Percentiles rank a stretch among this genome's conserved stretches.
These are phyloP conservation scores for Monascus purpureus DNA, from an alignment of 495 filamentous ascomycete genomes.

Conservation along the genomic window DNA sequence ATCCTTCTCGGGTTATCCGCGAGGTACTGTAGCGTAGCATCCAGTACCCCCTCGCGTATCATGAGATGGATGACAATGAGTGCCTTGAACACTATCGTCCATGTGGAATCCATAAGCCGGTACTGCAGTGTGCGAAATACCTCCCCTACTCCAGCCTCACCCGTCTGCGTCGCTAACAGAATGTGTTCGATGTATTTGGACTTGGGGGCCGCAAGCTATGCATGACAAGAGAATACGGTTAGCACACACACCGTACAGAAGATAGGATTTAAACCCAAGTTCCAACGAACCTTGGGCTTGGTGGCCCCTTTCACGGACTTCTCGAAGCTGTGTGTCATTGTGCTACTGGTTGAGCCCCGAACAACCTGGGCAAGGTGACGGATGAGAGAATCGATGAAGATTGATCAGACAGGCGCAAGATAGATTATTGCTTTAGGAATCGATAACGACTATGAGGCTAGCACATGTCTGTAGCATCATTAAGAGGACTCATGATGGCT, in stretches of 20 bases:
- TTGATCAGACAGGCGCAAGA: too few relatives aligned
- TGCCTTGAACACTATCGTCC: constrained; percentile 93
- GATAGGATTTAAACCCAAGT: neutral
- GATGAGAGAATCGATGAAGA: neutral
- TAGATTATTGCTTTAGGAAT: too few relatives aligned
- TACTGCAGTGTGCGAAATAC: constrained; percentile 85
- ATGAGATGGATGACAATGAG: constrained; percentile 93
- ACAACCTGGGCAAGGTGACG: constrained; percentile 3
- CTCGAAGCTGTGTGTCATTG: constrained; percentile 73
- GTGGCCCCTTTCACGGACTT: constrained; percentile 90
- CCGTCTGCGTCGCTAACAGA: constrained; percentile 84
- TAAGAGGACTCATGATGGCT: too few relatives aligned
- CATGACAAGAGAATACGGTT: constrained; percentile 2
- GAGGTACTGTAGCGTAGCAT: constrained; percentile 77
- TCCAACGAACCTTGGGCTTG: constrained; percentile 67
- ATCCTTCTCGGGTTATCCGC: constrained; percentile 71
- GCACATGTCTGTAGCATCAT: too few relatives aligned
- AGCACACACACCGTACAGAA: constrained; percentile 1
- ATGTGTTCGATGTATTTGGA: constrained; percentile 99
- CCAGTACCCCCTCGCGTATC: constrained; percentile 87
- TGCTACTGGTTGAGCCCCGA: constrained; percentile 6
- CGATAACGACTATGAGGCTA: too few relatives aligned
- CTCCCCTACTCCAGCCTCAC: constrained; percentile 90
- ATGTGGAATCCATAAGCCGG: constrained; percentile 85
- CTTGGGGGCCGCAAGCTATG: constrained; percentile 85